phyloP scores from a whole-genome alignment of 306 rosid species.

The cucumber (Cucumis sativus) region DNA sequence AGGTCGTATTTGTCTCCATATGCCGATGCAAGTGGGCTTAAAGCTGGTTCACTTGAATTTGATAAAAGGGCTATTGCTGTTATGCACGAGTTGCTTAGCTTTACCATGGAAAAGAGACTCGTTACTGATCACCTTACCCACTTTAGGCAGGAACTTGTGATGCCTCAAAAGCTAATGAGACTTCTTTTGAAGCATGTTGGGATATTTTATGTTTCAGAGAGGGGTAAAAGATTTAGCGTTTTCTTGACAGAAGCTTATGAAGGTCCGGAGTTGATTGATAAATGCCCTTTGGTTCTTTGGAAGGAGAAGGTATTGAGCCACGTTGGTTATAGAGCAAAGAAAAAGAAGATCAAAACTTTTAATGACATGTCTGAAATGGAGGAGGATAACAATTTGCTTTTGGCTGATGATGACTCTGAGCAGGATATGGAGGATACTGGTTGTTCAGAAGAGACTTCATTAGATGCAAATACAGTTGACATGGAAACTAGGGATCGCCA shows the following conservation, averaged over 20 bases:
- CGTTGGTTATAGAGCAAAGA: conserved; percentile 51
- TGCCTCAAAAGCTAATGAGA: conserved; percentile 94
- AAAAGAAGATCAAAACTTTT: conserved; percentile 39
- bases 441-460: conserved; percentile 19
- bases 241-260: conserved; percentile 70
- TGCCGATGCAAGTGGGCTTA: conserved; percentile 57
- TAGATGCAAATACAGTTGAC: not conserved
- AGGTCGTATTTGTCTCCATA: conserved; percentile 74
- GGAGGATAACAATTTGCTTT: conserved; percentile 30
- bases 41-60: conserved; percentile 62
- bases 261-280: conserved; percentile 58
- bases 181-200: conserved; percentile 76
- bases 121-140: conserved; percentile 90
- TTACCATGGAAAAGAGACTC: conserved; percentile 69
- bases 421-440: conserved; percentile 26
- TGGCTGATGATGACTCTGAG: conserved; percentile 26
- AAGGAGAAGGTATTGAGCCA: conserved; percentile 51
- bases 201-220: conserved; percentile 81
- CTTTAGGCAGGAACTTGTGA: conserved; percentile 62
- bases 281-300: conserved; percentile 64
- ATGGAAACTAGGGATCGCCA: conserved; percentile 26
- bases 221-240: conserved; percentile 85
- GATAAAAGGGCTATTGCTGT: conserved; percentile 86
- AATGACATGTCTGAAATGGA: conserved; percentile 54
- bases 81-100: conserved; percentile 80